phyloP scores from a whole-genome alignment of 202 grass and related monocot species.

The Schoenoplectus triqueter region DNA sequence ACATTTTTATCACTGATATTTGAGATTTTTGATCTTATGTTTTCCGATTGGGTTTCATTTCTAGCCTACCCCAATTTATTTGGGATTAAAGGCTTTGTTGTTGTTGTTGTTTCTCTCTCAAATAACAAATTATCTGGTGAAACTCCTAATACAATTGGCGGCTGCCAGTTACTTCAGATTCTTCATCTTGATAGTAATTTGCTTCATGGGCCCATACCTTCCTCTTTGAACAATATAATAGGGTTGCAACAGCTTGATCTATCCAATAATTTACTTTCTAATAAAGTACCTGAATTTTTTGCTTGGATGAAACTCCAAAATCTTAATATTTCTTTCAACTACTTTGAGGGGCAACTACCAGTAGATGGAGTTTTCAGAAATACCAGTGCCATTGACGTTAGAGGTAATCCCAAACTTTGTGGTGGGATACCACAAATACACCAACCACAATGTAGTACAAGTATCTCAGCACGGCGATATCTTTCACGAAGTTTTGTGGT shows the following conservation, averaged over 20 bases:
- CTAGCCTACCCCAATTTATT: too few species aligned
- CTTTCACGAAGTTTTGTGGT: not conserved
- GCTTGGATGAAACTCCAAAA: slow-evolving; percentile 20
- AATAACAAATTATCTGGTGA: slow-evolving; percentile 48
- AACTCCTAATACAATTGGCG: slow-evolving; percentile 36
- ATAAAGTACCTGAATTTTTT: slow-evolving; percentile 33
- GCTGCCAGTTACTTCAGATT: slow-evolving; percentile 40
- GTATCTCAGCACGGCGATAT: not conserved
- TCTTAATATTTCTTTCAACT: slow-evolving; percentile 41
- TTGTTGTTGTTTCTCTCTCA: slow-evolving; percentile 42
- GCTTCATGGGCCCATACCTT: slow-evolving; percentile 15
- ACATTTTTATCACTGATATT: too few species aligned
- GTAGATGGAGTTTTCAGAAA: slow-evolving; percentile 33
- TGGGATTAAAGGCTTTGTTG: too few species aligned
- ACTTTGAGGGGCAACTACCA: slow-evolving; percentile 41
- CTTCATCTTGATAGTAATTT: slow-evolving; percentile 43
- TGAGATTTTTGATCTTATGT: too few species aligned
- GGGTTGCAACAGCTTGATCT: slow-evolving; percentile 37
- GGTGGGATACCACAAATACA: slow-evolving; percentile 27
- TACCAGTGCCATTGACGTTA: slow-evolving; percentile 26
- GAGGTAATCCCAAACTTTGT: slow-evolving; percentile 40
- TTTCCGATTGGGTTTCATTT: too few species aligned
- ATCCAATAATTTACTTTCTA: slow-evolving; percentile 36
- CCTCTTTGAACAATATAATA: slow-evolving; percentile 36
- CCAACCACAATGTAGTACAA: not conserved